Base-by-base conservation (phyloP, 176 grass and related monocot species). In the Ampelocalamus luodianensis region DNA sequence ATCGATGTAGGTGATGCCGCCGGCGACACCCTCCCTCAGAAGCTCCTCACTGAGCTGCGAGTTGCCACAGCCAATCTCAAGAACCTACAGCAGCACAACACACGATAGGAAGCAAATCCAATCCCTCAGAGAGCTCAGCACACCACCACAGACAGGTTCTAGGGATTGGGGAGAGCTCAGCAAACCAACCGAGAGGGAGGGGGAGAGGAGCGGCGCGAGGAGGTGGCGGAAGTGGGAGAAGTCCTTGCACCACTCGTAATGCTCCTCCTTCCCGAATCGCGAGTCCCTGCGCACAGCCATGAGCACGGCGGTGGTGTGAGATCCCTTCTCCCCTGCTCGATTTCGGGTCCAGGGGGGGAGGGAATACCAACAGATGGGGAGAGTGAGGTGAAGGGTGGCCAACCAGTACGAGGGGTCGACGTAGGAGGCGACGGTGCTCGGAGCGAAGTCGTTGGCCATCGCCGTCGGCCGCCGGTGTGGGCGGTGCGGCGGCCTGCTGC, bases 141-240 rank as follows among this genome's bases (percentile, higher is more conserved):
- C 32, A 29, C 29, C 29, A 29, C 29, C 29, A 29, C 29, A 29
- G 29, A 29, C 1, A 29, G 29, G 29, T 29, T 1, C 29, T 29
- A 29, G 29, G 29, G 29, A 29, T 29, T 29, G 29, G 29, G 29
- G 29, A 1, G 1, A 29, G 29, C 29, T 29, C 29, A 29, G 29
- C 29, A 29, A 29, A 29, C 29, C 29, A 29, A 95, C 96, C 62
- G 93, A 92, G 83, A 90, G 65, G 79, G 88, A 85, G 12, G 96
- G 88, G 54, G 81, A 84, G 88, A 98, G 91, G 56, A 98, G 90
- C 54, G 96, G 96, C 32, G 72, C 59, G 58, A 98, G 91, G 83
- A 95, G 91, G 83, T 98, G 96, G 72, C 84, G 89, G 91, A 99
- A 92, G 86, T 94, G 96, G 62, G 93, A 99, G 88, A 89, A 99